Conservation (phyloP, 371 early-diverging fungal genomes). For the Mortierella sp. region DNA sequence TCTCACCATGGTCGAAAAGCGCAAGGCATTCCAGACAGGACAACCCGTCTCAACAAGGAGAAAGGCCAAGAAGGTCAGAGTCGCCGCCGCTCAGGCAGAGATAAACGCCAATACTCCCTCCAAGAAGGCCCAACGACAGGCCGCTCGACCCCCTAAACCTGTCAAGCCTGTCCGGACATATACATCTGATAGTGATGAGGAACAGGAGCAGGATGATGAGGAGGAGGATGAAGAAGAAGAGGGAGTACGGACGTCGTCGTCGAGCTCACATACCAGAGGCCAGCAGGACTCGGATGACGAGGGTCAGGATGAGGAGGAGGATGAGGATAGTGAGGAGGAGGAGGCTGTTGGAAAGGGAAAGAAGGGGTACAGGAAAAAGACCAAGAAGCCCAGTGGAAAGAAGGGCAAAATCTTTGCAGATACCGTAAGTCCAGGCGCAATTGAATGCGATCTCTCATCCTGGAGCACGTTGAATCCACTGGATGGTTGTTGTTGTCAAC, state of each 20-base stretch:
- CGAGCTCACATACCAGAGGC: background rate
- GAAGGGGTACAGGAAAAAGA: conserved; percentile 49
- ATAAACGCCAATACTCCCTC: conserved; percentile 27
- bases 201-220: conserved; percentile 14
- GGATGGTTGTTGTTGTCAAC: background rate
- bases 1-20: conserved; percentile 40
- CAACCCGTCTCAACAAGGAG: conserved; percentile 49
- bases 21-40: conserved; percentile 46
- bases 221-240: conserved; percentile 5
- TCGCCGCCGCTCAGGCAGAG: conserved; percentile 23
- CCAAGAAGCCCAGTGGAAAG: conserved; percentile 57
- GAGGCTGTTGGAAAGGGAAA: conserved; percentile 37
- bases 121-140: conserved; percentile 42
- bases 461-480: background rate
- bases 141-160: conserved; percentile 21
- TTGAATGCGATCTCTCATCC: background rate
- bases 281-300: conserved; percentile 14
- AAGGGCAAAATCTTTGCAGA: conserved; percentile 56
- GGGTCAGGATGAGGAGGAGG: conserved; percentile 22
- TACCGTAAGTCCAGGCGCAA: conserved; percentile 27
- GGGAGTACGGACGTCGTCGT: background rate
- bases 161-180: conserved; percentile 8
- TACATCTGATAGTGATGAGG: conserved; percentile 20
- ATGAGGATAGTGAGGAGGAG: conserved; percentile 16
- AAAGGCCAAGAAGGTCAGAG: conserved; percentile 48